Percentiles rank a stretch among this genome's conserved stretches.
Conservation (phyloP, 2,329 filamentous ascomycete species). For the Aspergillus sp. region DNA sequence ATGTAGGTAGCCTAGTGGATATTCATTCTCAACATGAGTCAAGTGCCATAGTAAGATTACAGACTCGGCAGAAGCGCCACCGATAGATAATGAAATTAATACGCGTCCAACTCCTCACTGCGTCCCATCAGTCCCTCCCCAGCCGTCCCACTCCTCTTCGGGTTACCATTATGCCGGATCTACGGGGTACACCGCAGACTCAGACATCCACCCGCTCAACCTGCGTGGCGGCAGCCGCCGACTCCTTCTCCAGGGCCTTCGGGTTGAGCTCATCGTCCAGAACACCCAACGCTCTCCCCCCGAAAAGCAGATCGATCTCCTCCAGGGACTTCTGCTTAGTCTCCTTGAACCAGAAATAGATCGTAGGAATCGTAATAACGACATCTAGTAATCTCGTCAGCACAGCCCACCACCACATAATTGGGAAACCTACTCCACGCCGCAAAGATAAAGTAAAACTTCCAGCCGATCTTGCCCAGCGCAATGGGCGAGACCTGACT, state of each 20-base stretch:
- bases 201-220: not conserved
- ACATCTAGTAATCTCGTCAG: not conserved
- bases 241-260: not conserved
- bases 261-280: not conserved
- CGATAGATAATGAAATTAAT: too few species aligned
- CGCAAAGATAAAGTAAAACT: not conserved
- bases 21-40: too few species aligned
- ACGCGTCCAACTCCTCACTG: too few species aligned
- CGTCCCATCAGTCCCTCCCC: too few species aligned
- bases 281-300: not conserved
- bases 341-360: not conserved
- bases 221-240: not conserved
- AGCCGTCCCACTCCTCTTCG: too few species aligned
- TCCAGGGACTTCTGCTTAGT: not conserved
- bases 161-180: too few species aligned
- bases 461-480: not conserved
- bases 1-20: too few species aligned
- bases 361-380: not conserved
- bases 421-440: not conserved
- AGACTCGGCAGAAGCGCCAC: too few species aligned
- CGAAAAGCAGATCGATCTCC: not conserved
- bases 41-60: too few species aligned
- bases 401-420: not conserved
- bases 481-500: not conserved
- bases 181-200: too few species aligned